Percentiles rank a stretch among this genome's conserved stretches.
These are phyloP conservation scores for Glycine tomentella DNA, from an alignment of 306 rosid genomes.

Conservation along the genomic window DNA sequence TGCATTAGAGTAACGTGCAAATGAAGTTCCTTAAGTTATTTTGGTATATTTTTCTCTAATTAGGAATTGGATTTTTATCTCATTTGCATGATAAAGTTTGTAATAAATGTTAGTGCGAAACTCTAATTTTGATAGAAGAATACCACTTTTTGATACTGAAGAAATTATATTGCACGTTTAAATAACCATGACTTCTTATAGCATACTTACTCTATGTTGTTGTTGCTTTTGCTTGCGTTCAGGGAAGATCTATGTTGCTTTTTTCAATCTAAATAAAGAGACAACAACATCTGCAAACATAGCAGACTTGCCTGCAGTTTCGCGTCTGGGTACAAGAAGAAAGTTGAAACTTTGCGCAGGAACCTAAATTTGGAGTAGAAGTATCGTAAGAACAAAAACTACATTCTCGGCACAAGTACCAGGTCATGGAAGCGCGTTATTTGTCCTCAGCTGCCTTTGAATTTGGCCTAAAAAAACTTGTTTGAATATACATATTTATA, in stretches of 20 bases:
- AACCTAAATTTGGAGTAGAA: slow-evolving; percentile 58
- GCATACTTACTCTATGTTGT: neutral
- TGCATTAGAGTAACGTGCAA: too few species aligned
- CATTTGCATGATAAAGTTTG: too few species aligned
- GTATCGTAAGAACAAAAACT: neutral
- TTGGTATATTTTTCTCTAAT: too few species aligned
- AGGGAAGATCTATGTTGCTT: slow-evolving; percentile 63
- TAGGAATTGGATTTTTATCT: too few species aligned
- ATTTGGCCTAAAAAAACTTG: neutral
- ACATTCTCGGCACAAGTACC: slow-evolving; percentile 44
- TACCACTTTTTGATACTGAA: too few species aligned
- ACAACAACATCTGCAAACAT: slow-evolving; percentile 43
- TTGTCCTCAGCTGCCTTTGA: slow-evolving; percentile 40
- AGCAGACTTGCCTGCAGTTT: slow-evolving; percentile 45
- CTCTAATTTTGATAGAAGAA: too few species aligned
- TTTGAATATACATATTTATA: too few species aligned
- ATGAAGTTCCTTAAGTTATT: too few species aligned
- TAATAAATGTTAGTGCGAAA: too few species aligned
- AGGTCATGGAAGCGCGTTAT: slow-evolving; percentile 58
- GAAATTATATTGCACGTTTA: too few species aligned
- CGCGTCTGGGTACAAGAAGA: neutral
- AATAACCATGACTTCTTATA: too few species aligned
- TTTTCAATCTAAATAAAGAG: slow-evolving; percentile 58
- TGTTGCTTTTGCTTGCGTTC: neutral
- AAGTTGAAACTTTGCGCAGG: slow-evolving; percentile 40